phyloP scores from a whole-genome alignment of 1,284 basidiomycete species.

The Vanrija sp. region DNA sequence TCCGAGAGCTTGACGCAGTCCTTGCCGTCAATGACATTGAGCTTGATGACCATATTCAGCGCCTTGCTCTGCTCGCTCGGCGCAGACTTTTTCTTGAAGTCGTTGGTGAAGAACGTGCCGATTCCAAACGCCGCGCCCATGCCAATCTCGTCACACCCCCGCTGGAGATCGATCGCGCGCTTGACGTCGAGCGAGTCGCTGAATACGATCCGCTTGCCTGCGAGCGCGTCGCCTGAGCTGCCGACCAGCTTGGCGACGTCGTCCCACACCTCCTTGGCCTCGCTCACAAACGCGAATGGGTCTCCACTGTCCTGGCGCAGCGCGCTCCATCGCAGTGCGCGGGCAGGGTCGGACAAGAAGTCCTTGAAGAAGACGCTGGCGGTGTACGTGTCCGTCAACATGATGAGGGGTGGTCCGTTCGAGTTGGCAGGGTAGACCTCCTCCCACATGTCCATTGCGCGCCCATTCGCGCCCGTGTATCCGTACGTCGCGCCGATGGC shows the following conservation, averaged over 20 bases:
- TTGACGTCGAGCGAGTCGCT: constrained; percentile 74
- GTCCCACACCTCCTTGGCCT: constrained; percentile 62
- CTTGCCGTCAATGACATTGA: constrained; percentile 65
- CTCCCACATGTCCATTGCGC: constrained; percentile 80
- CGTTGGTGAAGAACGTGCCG: constrained; percentile 86
- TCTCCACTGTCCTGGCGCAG: constrained; percentile 91
- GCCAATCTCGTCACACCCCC: constrained; percentile 68
- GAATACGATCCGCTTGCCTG: constrained; percentile 70
- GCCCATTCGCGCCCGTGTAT: constrained; percentile 69
- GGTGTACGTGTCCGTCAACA: constrained; percentile 90
- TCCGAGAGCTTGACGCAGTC: constrained; percentile 90
- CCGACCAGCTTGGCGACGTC: constrained; percentile 28
- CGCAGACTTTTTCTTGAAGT: constrained; percentile 64
- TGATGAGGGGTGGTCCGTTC: constrained; percentile 59
- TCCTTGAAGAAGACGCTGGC: constrained; percentile 77
- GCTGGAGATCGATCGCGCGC: constrained; percentile 65
- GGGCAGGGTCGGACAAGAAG: constrained; percentile 59
- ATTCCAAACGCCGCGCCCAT: constrained; percentile 81
- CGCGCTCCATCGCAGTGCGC: constrained; percentile 68
- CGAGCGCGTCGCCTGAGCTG: constrained; percentile 56
- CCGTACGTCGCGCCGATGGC: constrained; percentile 77
- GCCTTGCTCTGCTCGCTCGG: constrained; percentile 65
- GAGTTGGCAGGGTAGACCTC: constrained; percentile 59
- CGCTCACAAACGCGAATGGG: constrained; percentile 69
- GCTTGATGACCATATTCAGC: constrained; percentile 90